A percentile compares a stretch with the other conserved stretches of the same genome.
These are phyloP conservation scores for Zarea fungicola DNA, from an alignment of 2,329 filamentous ascomycete species.

Conservation along the genomic window DNA sequence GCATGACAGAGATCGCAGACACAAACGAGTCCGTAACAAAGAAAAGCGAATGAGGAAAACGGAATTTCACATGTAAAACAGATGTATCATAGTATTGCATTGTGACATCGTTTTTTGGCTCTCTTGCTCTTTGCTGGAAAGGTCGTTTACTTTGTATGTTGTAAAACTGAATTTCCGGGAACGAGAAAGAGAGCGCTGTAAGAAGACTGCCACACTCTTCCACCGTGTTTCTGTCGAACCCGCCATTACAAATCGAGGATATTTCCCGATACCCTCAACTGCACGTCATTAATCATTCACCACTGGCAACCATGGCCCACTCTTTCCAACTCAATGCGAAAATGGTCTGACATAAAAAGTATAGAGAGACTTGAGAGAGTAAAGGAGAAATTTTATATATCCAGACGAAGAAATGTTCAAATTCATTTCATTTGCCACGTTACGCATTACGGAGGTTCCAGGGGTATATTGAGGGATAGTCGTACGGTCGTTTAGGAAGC, in stretches of 20 bases:
- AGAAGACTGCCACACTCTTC: background rate
- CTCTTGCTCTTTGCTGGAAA: background rate
- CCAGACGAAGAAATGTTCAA: constrained; percentile 5
- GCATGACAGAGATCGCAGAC: constrained; percentile 24
- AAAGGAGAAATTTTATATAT: background rate
- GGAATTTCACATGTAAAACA: too few species aligned
- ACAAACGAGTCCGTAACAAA: constrained; percentile 24
- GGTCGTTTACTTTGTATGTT: background rate
- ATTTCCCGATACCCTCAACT: constrained; percentile 4
- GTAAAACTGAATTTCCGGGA: background rate
- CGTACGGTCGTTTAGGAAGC: background rate
- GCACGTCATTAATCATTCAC: constrained; percentile 11
- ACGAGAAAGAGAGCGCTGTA: background rate
- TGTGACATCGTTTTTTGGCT: background rate
- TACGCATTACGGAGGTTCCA: too few species aligned
- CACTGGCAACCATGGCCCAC: constrained; percentile 2
- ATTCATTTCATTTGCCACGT: too few species aligned
- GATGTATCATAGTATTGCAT: background rate
- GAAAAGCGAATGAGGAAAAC: constrained; percentile 35
- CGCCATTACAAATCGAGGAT: background rate
- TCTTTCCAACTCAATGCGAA: constrained; percentile 4
- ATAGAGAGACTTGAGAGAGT: background rate
- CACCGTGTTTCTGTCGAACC: background rate
- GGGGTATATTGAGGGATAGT: background rate
- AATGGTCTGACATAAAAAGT: background rate